These are phyloP conservation scores for Raffaelea albimanens DNA, from an alignment of 2,329 filamentous ascomycete species.

Conservation along the genomic window DNA sequence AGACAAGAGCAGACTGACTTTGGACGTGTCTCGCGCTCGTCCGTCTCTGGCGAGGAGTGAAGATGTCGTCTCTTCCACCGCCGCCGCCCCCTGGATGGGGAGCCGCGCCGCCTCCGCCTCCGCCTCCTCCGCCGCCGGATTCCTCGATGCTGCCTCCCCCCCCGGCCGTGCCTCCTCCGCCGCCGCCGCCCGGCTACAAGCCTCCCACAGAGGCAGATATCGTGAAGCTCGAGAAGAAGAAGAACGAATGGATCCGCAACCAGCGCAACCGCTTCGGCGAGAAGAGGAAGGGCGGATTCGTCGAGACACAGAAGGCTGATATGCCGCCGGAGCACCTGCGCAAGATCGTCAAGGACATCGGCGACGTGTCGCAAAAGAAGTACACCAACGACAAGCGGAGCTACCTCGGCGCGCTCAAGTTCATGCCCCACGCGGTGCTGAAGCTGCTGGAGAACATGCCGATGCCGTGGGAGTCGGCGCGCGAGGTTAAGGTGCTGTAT, in stretches of 20 bases:
- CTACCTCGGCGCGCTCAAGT: slow-evolving; percentile 94
- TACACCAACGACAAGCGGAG: slow-evolving; percentile 98
- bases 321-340: slow-evolving; percentile 97
- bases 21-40: too few species aligned
- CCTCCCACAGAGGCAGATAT: slow-evolving; percentile 73
- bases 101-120: slow-evolving; percentile 36
- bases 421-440: slow-evolving; percentile 97
- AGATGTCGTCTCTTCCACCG: slow-evolving; percentile 13
- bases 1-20: too few species aligned
- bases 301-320: slow-evolving; percentile 96
- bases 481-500: slow-evolving; percentile 96
- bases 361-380: slow-evolving; percentile 98
- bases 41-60: too few species aligned
- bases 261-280: slow-evolving; percentile 92
- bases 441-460: slow-evolving; percentile 99
- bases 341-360: slow-evolving; percentile 97
- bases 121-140: slow-evolving; percentile 34
- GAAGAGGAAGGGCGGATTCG: slow-evolving; percentile 92
- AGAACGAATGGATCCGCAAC: slow-evolving; percentile 92
- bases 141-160: slow-evolving; percentile 45
- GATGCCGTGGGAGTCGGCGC: slow-evolving; percentile 96
- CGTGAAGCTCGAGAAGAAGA: slow-evolving; percentile 96
- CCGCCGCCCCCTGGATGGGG: slow-evolving; percentile 52
- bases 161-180: slow-evolving; percentile 47
- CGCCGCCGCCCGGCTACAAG: slow-evolving; percentile 77